Evolutionary conservation across 345 rosid genomes (phyloP).

Genomic region (Heritiera littoralis): DNA sequence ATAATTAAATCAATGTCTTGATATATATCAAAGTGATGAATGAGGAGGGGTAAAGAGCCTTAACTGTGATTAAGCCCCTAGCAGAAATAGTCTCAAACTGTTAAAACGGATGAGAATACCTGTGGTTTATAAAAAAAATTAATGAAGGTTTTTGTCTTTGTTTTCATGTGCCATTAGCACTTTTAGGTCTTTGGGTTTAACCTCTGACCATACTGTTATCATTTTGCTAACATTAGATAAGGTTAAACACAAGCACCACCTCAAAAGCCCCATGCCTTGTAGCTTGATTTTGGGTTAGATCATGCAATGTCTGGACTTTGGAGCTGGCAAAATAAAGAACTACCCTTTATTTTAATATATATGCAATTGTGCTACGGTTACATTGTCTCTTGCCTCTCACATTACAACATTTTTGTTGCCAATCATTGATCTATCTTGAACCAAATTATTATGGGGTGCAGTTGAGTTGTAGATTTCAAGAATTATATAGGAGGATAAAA

Average conservation of each 20-base stretch:
- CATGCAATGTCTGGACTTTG: conserved; percentile 13
- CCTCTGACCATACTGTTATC: conserved; percentile 35
- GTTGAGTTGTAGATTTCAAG: not conserved
- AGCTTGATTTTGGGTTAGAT: conserved; percentile 3
- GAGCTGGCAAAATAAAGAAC: not conserved
- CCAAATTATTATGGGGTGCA: conserved; percentile 1
- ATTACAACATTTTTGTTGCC: not conserved
- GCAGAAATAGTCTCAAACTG: too few species aligned
- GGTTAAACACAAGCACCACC: conserved; percentile 9
- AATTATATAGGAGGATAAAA: not conserved
- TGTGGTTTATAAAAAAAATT: not conserved
- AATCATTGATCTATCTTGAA: conserved; percentile 1
- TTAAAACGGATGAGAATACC: too few species aligned
- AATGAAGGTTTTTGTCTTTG: conserved; percentile 12
- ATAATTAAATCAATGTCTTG: conserved; percentile 21
- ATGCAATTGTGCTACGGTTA: not conserved
- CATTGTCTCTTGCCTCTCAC: not conserved
- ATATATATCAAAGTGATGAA: not conserved
- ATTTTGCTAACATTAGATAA: conserved; percentile 26
- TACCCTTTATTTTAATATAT: not conserved
- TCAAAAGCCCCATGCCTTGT: not conserved
- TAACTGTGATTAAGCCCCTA: too few species aligned
- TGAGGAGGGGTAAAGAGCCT: too few species aligned
- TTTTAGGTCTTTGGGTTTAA: conserved; percentile 4
- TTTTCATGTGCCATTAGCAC: conserved; percentile 14